Evolutionary conservation across 805 yeast genomes (phyloP).

Genomic region (Suhomyces sp.): DNA sequence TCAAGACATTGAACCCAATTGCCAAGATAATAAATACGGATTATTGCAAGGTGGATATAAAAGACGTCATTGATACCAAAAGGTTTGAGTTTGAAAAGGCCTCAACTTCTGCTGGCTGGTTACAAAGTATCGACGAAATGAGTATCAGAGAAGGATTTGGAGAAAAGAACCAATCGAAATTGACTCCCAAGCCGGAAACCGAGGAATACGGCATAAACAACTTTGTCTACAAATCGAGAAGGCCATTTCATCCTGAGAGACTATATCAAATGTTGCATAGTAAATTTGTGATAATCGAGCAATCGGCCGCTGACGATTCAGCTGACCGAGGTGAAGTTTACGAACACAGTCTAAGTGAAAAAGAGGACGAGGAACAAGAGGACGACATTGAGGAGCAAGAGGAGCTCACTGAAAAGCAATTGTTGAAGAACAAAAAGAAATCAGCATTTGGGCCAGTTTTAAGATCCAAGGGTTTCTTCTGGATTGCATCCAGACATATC

Average conservation of each 20-base stretch:
- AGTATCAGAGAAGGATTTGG: slow-evolving; percentile 31
- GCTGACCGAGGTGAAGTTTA: slow-evolving; percentile 11
- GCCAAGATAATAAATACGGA: slow-evolving; percentile 37
- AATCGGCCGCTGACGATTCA: slow-evolving; percentile 15
- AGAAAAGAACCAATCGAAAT: slow-evolving; percentile 6
- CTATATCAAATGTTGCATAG: slow-evolving; percentile 33
- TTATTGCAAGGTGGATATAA: slow-evolving; percentile 36
- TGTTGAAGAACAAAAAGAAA: slow-evolving; percentile 30
- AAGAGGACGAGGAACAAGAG: slow-evolving; percentile 15
- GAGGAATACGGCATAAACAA: slow-evolving; percentile 46
- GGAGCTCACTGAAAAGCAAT: slow-evolving; percentile 19
- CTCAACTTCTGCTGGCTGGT: slow-evolving; percentile 44
- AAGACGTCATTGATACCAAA: slow-evolving; percentile 34
- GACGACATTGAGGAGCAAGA: slow-evolving; percentile 10
- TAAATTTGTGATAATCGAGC: slow-evolving; percentile 30
- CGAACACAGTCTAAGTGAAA: slow-evolving; percentile 12
- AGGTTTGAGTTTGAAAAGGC: slow-evolving; percentile 41
- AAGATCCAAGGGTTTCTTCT: slow-evolving; percentile 44
- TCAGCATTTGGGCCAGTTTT: slow-evolving; percentile 37
- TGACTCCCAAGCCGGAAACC: slow-evolving; percentile 44
- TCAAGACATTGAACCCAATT: slow-evolving; percentile 38
- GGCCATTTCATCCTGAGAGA: slow-evolving; percentile 46
- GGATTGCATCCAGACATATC: slow-evolving; percentile 43
- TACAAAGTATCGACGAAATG: slow-evolving; percentile 40
- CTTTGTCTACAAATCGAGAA: slow-evolving; percentile 39